phyloP scores from a whole-genome alignment of 148 eudicot species.

The Chenopodium formosanum region DNA sequence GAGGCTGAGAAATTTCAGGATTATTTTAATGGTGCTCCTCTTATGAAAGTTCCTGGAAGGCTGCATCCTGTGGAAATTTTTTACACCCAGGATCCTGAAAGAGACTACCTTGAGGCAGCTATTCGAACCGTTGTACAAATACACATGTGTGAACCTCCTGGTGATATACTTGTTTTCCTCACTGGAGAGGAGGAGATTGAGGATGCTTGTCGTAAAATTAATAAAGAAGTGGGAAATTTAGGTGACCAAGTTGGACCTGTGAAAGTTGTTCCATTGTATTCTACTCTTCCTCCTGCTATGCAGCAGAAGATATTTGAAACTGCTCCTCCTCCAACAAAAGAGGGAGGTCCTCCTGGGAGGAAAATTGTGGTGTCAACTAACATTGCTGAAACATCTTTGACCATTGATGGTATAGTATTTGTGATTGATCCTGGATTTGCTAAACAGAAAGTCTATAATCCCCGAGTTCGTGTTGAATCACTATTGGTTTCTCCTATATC shows the following conservation, averaged over 20 bases:
- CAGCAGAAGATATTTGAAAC: constrained; percentile 72
- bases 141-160: constrained; percentile 66
- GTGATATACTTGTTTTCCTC: constrained; percentile 74
- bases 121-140: constrained; percentile 85
- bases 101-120: constrained; percentile 89
- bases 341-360: constrained; percentile 75
- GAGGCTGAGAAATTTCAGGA: constrained; percentile 94
- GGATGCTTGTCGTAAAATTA: constrained; percentile 56
- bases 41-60: constrained; percentile 93
- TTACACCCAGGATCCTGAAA: constrained; percentile 81
- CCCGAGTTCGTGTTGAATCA: constrained; percentile 70
- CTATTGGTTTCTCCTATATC: constrained; percentile 68
- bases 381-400: constrained; percentile 71
- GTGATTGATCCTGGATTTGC: constrained; percentile 75
- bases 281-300: constrained; percentile 74
- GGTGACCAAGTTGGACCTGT: constrained; percentile 61
- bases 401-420: constrained; percentile 72
- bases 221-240: constrained; percentile 44
- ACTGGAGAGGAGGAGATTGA: constrained; percentile 81
- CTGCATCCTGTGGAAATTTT: constrained; percentile 90
- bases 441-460: constrained; percentile 68
- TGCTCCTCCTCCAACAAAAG: constrained; percentile 60
- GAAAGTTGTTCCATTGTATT: constrained; percentile 59
- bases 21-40: constrained; percentile 73
- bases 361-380: constrained; percentile 73